phyloP scores from a whole-genome alignment of 345 rosid genomes.

The Eucalyptus tenuipes region DNA sequence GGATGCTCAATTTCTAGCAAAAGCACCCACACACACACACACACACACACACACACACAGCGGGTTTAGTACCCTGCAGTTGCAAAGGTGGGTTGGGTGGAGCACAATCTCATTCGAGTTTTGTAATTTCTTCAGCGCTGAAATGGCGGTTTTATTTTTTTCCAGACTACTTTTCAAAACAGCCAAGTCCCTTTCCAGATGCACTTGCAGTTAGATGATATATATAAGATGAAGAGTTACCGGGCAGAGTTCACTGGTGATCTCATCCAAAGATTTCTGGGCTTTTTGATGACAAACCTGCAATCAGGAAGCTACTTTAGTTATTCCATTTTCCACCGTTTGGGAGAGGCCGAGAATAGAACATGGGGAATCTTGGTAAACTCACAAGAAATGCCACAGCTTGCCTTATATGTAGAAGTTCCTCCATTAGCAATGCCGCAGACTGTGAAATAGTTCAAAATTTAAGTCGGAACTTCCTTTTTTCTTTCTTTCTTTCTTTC shows the following conservation, averaged over 20 bases:
- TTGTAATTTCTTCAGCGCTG: background rate
- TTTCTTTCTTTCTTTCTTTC: background rate
- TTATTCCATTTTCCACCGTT: background rate
- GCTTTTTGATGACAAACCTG: conserved; percentile 99
- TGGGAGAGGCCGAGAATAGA: background rate
- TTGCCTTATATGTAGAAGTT: conserved; percentile 90
- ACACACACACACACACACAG: background rate
- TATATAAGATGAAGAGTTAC: conserved; percentile 17
- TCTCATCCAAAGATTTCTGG: conserved; percentile 74
- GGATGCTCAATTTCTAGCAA: conserved; percentile 38
- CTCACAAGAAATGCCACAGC: conserved; percentile 66
- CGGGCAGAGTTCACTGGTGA: conserved; percentile 89
- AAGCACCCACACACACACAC: background rate
- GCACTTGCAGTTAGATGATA: background rate
- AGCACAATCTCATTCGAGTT: background rate
- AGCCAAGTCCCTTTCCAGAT: background rate
- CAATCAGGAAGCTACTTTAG: background rate
- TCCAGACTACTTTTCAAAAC: background rate
- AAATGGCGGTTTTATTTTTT: background rate
- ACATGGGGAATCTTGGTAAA: background rate
- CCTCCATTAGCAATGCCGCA: conserved; percentile 14
- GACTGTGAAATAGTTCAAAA: background rate
- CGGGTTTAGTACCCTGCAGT: background rate
- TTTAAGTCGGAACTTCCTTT: background rate
- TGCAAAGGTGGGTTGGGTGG: background rate